A percentile compares a stretch with the other conserved stretches of the same genome.
These are phyloP conservation scores for Naganishia cerealis DNA, from an alignment of 1,284 basidiomycete species.

Conservation along the genomic window DNA sequence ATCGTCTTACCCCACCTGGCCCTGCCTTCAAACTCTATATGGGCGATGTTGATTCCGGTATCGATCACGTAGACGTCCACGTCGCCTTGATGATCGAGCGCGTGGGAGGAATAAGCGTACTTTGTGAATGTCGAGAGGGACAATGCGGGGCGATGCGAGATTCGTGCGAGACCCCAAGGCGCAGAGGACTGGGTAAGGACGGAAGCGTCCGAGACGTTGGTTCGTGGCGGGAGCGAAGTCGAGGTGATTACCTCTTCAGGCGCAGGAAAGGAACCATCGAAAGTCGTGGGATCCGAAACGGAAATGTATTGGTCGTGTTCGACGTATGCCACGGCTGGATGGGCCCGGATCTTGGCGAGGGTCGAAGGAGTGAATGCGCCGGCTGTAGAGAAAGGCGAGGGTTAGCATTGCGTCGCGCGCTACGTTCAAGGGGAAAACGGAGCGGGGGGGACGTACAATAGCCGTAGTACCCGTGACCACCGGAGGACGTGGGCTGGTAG, in stretches of 20 bases:
- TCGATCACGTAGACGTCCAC: slow-evolving; percentile 76
- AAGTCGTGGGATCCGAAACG: slow-evolving; percentile 53
- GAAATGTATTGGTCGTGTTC: slow-evolving; percentile 91
- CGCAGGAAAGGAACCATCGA: slow-evolving; percentile 20
- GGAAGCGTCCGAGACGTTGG: slow-evolving; percentile 38
- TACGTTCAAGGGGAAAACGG: neutral
- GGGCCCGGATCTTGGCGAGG: slow-evolving; percentile 73
- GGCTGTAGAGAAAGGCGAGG: slow-evolving; percentile 63
- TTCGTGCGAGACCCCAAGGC: slow-evolving; percentile 95
- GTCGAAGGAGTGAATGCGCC: slow-evolving; percentile 76
- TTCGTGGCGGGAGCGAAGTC: slow-evolving; percentile 37
- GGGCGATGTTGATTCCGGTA: slow-evolving; percentile 76
- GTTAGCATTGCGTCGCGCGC: slow-evolving; percentile 8
- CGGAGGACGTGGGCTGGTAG: slow-evolving; percentile 42
- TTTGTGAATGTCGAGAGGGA: slow-evolving; percentile 80
- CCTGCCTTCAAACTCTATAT: slow-evolving; percentile 84
- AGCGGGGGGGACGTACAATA: slow-evolving; percentile 45
- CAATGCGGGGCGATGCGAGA: slow-evolving; percentile 82
- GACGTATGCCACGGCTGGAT: slow-evolving; percentile 89
- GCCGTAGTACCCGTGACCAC: slow-evolving; percentile 46
- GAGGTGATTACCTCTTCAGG: neutral
- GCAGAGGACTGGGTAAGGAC: slow-evolving; percentile 68
- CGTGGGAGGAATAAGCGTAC: slow-evolving; percentile 65
- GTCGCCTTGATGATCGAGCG: slow-evolving; percentile 65
- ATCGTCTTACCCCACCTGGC: slow-evolving; percentile 82